Percentiles rank a stretch among this genome's conserved stretches.
Evolutionary conservation across 176 grass and related monocot genomes (phyloP).

Genomic region (Hsuehochloa calcarea): DNA sequence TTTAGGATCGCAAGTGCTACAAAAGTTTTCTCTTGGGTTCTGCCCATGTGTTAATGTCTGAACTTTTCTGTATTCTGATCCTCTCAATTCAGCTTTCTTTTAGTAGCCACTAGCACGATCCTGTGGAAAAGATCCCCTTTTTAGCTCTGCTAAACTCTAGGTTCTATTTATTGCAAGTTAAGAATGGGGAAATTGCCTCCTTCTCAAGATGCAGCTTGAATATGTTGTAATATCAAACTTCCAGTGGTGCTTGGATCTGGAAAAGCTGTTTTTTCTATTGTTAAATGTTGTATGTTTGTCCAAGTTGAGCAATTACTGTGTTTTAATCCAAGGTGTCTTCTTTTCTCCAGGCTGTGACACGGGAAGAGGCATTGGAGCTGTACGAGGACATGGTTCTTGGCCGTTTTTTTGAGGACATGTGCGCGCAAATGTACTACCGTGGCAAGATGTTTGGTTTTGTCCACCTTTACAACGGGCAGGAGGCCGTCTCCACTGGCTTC

Average conservation of each 20-base stretch:
- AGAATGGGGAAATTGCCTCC: not conserved
- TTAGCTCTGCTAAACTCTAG: not conserved
- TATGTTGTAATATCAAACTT: not conserved
- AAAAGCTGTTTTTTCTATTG: not conserved
- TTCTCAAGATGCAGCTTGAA: not conserved
- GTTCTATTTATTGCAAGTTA: not conserved
- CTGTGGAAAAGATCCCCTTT: not conserved
- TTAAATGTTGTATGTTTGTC: not conserved
- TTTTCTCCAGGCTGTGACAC: slow-evolving; percentile 52
- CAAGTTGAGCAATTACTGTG: not conserved
- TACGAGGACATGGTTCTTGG: slow-evolving; percentile 93
- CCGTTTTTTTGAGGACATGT: slow-evolving; percentile 90
- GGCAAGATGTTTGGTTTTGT: slow-evolving; percentile 99
- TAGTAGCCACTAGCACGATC: not conserved
- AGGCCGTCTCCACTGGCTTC: slow-evolving; percentile 94
- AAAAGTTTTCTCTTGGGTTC: not conserved
- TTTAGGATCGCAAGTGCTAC: not conserved
- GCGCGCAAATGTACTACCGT: slow-evolving; percentile 95
- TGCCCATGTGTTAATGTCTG: no score
- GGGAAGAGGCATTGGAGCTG: slow-evolving; percentile 69
- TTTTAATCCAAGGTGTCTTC: not conserved
- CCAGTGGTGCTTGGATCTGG: not conserved
- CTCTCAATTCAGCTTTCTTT: not conserved
- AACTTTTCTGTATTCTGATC: not conserved
- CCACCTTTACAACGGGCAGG: slow-evolving; percentile 97